These are phyloP conservation scores for Cutaneotrichosporon dermatis DNA, from an alignment of 1,284 basidiomycete species.

Conservation along the genomic window DNA sequence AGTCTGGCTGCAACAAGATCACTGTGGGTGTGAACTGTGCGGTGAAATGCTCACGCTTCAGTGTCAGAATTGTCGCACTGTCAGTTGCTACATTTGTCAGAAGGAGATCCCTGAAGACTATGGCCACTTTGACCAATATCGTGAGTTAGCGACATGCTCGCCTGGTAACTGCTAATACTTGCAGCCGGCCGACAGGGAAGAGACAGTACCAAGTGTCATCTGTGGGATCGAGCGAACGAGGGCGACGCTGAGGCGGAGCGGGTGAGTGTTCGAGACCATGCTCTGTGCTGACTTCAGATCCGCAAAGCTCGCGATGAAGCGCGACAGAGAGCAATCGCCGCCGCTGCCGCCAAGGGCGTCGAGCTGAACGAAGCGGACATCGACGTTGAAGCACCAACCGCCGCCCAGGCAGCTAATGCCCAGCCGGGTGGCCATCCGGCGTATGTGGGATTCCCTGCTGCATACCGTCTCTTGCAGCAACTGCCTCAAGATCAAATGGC, in stretches of 20 bases:
- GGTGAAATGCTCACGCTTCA: background rate
- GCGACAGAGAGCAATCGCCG: background rate
- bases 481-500: too few relatives aligned
- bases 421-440: too few relatives aligned
- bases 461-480: too few relatives aligned
- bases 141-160: conserved; percentile 8
- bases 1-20: conserved; percentile 55
- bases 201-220: conserved; percentile 54
- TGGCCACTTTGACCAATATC: conserved; percentile 63
- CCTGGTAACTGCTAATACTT: too few relatives aligned
- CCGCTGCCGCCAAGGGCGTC: background rate
- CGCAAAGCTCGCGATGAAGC: conserved; percentile 58
- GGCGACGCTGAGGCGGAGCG: conserved; percentile 51
- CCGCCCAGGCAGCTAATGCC: conserved; percentile 5
- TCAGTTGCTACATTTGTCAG: conserved; percentile 75
- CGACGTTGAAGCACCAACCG: conserved; percentile 56
- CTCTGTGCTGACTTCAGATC: conserved; percentile 52
- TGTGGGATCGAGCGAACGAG: conserved; percentile 58
- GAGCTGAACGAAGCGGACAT: conserved; percentile 57
- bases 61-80: conserved; percentile 62
- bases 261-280: conserved; percentile 50
- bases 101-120: conserved; percentile 58
- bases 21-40: conserved; percentile 53
- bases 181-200: background rate
- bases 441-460: too few relatives aligned